Evolutionary conservation across 1,284 basidiomycete species (phyloP), one percentile per base, ranked within the genome.

Genomic region (Stereum hirsutum): DNA sequence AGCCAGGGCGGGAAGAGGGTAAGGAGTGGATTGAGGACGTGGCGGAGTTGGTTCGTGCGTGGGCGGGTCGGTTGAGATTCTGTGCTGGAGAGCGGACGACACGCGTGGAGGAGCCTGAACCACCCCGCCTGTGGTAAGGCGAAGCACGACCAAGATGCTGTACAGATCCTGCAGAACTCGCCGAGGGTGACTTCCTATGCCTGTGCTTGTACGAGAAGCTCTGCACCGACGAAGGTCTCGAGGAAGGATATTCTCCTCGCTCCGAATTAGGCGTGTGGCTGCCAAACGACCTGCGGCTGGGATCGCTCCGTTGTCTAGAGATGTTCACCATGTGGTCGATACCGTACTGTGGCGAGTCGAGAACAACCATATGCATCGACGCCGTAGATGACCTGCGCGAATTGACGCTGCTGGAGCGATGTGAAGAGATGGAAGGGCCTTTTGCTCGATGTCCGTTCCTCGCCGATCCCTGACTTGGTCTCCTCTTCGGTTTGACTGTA

Each of bases 321-420:
- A 64, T 58, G 15, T 56, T 45, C 2, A 56, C 51, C 17, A 77
- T 62, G 50, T 76, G 74, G 14, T 70, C 66, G 5, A 59, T 48
- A 2, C 52, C 53, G 34, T 62, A 58, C 25, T 59, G 59, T 3
- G 77, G 72, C 6, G 77, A 78, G 42, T 82, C 81, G 35, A 81
- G 57, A 6, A 72, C 51, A 1, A 75, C 58, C 54, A 78, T 65
- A 46, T 82, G 81, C 45, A 71, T 69, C 10, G 81, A 86, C 24
- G 79, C 68, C 11, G 74, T 70, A 8, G 83, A 87, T 0, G 83
- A 87, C 35, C 85, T 68, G 32, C 78, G 68, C 8, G 86, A 89
- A 53, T 88, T 88, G 48, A 87, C 82, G 52, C 86, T 89, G 54
- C 85, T 89, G 7, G 85, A 89, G 24, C 86, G 74, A 38, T 80